These are phyloP conservation scores for Neoboletus subvelutipes DNA, from an alignment of 768 basidiomycete species.

Conservation along the genomic window DNA sequence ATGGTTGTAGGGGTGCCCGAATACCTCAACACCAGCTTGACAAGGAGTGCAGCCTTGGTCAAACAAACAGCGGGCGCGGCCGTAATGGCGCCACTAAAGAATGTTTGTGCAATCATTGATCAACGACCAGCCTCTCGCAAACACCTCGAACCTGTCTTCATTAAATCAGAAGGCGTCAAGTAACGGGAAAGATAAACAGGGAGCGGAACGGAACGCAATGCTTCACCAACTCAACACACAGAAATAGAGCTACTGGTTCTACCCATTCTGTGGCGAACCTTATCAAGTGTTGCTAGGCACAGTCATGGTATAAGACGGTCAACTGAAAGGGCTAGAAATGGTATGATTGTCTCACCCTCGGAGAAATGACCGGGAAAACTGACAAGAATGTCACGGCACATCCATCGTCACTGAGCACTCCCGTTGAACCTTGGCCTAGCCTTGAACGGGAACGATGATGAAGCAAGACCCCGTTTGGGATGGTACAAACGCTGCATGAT, in stretches of 20 bases:
- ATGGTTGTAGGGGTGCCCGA: not conserved
- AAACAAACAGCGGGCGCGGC: not conserved
- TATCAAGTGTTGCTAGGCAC: slow-evolving; percentile 7
- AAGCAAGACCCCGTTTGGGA: not conserved
- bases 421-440: too few relatives aligned
- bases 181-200: not conserved
- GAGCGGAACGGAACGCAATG: not conserved
- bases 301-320: not conserved
- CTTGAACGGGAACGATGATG: not conserved
- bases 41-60: not conserved
- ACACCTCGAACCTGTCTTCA: not conserved
- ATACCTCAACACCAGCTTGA: not conserved
- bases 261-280: not conserved
- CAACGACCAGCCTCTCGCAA: not conserved
- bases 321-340: not conserved
- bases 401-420: not conserved
- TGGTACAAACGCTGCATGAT: not conserved
- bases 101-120: not conserved
- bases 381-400: not conserved
- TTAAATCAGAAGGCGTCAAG: not conserved
- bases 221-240: not conserved
- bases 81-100: not conserved
- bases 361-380: not conserved
- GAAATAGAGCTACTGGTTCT: slow-evolving; percentile 1
- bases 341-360: slow-evolving; percentile 1